These are phyloP conservation scores for Microbotryum violaceum DNA, from an alignment of 1,284 basidiomycete species.

Conservation along the genomic window DNA sequence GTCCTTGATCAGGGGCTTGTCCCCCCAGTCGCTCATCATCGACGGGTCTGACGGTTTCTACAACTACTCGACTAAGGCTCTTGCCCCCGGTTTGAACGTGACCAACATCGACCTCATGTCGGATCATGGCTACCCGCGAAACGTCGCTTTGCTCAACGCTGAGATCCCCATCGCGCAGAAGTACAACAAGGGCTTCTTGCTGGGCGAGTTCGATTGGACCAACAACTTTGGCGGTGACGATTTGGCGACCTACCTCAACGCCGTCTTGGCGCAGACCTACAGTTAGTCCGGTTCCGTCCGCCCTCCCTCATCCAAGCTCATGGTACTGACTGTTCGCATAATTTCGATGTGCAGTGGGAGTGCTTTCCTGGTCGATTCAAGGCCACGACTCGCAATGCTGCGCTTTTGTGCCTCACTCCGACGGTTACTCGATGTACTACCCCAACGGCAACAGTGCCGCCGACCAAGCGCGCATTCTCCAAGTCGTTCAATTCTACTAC, in stretches of 20 bases:
- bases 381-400: constrained; percentile 25
- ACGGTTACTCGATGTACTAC: constrained; percentile 19
- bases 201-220: constrained; percentile 29
- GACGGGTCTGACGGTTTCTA: constrained; percentile 28
- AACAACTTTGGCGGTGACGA: constrained; percentile 4
- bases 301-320: no score
- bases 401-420: constrained; percentile 7
- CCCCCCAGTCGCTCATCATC: constrained; percentile 23
- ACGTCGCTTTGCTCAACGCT: constrained; percentile 11
- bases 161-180: constrained; percentile 8
- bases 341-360: not conserved
- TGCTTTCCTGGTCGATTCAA: constrained; percentile 1
- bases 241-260: constrained; percentile 13
- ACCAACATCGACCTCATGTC: constrained; percentile 6
- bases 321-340: no score
- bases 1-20: constrained; percentile 9
- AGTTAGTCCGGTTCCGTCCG: no score
- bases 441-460: constrained; percentile 20
- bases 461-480: constrained; percentile 13
- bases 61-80: constrained; percentile 12
- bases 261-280: constrained; percentile 4
- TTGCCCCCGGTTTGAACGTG: not conserved
- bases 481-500: constrained; percentile 8
- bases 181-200: constrained; percentile 17
- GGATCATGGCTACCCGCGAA: constrained; percentile 26